A percentile compares a stretch with the other conserved stretches of the same genome.
Evolutionary conservation across 345 rosid genomes (phyloP).

Genomic region (Camelina sativa): DNA sequence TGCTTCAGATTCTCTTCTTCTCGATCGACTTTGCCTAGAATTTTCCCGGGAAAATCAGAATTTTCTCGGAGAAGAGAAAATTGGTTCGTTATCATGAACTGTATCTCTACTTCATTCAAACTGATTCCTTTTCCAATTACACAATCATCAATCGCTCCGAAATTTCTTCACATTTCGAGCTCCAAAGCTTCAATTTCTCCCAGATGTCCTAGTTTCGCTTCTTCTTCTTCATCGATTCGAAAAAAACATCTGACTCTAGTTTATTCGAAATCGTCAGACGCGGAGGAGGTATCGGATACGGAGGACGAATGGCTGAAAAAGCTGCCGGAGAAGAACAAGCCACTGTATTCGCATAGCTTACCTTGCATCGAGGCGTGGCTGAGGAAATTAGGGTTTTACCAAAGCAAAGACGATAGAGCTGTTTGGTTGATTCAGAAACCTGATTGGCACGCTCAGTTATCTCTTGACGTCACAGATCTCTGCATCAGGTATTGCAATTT

Average conservation of each 20-base stretch:
- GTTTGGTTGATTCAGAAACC: conserved; percentile 77
- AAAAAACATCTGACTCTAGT: conserved; percentile 39
- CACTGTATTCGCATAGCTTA: conserved; percentile 88
- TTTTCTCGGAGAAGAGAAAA: conserved; percentile 4
- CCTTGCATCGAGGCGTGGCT: conserved; percentile 96
- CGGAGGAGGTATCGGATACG: conserved; percentile 56
- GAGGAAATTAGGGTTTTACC: conserved; percentile 69
- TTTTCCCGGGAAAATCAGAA: conserved; percentile 24
- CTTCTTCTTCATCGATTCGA: conserved; percentile 27
- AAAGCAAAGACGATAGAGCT: conserved; percentile 77
- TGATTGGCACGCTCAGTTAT: conserved; percentile 89
- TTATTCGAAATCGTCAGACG: conserved; percentile 63
- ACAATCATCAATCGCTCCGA: conserved; percentile 32
- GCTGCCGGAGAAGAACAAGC: conserved; percentile 82
- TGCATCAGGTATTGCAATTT: conserved; percentile 55
- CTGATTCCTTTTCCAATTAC: conserved; percentile 19
- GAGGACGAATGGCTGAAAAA: conserved; percentile 84
- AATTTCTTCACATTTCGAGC: conserved; percentile 31
- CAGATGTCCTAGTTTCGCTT: conserved; percentile 33
- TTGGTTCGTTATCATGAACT: conserved; percentile 47
- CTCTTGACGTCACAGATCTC: conserved; percentile 88
- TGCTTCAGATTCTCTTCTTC: conserved; percentile 10
- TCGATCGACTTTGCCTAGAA: conserved; percentile 14
- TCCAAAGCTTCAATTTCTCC: conserved; percentile 30
- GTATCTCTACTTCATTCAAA: conserved; percentile 43